A percentile compares a stretch with the other conserved stretches of the same genome.
phyloP scores from a whole-genome alignment of 129 eudicot species.

The Flaveria brownii region DNA sequence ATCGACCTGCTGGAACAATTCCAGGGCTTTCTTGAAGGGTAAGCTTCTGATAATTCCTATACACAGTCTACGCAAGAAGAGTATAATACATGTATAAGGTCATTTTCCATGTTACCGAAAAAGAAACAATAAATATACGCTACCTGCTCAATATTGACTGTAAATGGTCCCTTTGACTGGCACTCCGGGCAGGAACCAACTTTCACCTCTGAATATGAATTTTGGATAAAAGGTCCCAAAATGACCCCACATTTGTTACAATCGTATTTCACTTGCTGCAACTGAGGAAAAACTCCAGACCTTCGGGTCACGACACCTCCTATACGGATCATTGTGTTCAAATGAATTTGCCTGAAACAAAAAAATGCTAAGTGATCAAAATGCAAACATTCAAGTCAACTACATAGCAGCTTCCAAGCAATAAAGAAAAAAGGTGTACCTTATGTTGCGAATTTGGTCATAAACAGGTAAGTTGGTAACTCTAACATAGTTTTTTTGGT shows the following conservation, averaged over 20 bases:
- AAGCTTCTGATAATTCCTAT: conserved; percentile 94
- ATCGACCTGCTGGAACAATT: conserved; percentile 96
- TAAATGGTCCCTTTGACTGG: conserved; percentile 97
- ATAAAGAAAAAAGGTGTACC: conserved; percentile 42
- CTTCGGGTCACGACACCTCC: conserved; percentile 98
- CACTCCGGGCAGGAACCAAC: conserved; percentile 99
- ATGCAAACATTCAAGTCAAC: not conserved
- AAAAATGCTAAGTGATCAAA: not conserved
- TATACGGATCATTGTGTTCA: conserved; percentile 94
- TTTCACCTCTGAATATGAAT: conserved; percentile 93
- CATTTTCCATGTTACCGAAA: conserved; percentile 8
- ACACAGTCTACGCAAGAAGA: conserved; percentile 62
- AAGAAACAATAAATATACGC: conserved; percentile 3
- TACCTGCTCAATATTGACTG: conserved; percentile 96
- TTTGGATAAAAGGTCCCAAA: conserved; percentile 92
- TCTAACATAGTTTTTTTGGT: conserved; percentile 82
- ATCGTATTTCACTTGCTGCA: conserved; percentile 96
- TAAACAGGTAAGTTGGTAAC: conserved; percentile 93
- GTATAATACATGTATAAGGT: conserved; percentile 3
- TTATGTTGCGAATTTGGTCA: conserved; percentile 97
- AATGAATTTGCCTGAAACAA: conserved; percentile 77
- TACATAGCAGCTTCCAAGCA: not conserved
- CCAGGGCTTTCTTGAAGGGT: conserved; percentile 99
- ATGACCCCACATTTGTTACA: conserved; percentile 89
- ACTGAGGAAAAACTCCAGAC: conserved; percentile 97